Evolutionary conservation across 2,329 filamentous ascomycete species (phyloP), one percentile per base, ranked within the genome.

Genomic region (Trichoderma arundinaceum): DNA sequence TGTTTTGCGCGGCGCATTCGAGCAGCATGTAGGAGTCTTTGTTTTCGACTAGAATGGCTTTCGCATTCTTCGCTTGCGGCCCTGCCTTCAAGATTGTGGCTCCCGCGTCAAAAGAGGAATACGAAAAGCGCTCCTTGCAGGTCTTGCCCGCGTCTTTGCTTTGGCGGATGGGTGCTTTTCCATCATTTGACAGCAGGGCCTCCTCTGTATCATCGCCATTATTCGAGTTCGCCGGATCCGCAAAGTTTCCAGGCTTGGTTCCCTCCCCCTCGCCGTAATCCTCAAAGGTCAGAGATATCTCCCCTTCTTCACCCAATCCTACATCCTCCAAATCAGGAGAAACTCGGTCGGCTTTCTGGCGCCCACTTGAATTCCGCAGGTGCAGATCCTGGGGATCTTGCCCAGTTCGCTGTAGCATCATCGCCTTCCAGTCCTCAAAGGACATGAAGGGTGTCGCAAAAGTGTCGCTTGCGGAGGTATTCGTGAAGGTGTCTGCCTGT

Each of bases 21-120:
- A 97, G 92, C 52, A 98, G 84, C 92, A 99, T 97, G 77, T 99
- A 99, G 69, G 92, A 94, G 78, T 99, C 95, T 80, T 98, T 98
- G 79, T 97, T 97, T 81, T 99, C 95, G 48, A 96, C 89, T 48
- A 99, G 80, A 13, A 99, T 90, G 13, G 94, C 90, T 66, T 93
- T 96, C 15, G 93, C 85, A 68, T 95, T 96, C 76, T 95, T 96
- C 64, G 92, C 91, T 68, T 94, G 90, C 3, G 86, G 83, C 73
- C 96, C 96, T 2, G 92, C 92, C 80, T 98, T 98, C 68, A 97
- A 83, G 33, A 98, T 88, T 0, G 92, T 97, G 12, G 95, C 95
- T 10, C 95, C 95, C 67, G 93, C 96, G 76, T 99, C 95, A 74
- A 98, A 98, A 0, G 94, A 98, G 7, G 95, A 93, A 78, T 96